These are phyloP conservation scores for Beta vulgaris DNA, from an alignment of 148 eudicot species.

Conservation along the genomic window DNA sequence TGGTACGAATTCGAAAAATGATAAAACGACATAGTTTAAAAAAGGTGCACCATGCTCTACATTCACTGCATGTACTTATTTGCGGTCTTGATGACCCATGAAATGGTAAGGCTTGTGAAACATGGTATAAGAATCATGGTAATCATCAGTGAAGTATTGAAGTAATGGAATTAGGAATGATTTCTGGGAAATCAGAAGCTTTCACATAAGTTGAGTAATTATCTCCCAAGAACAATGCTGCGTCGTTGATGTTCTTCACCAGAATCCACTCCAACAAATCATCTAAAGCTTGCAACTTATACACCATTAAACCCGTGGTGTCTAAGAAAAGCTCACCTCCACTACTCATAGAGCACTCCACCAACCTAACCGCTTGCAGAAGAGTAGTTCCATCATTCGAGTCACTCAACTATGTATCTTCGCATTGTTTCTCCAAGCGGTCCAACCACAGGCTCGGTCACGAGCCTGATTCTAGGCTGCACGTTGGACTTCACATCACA, in stretches of 20 bases:
- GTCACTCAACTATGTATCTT: conserved; percentile 11
- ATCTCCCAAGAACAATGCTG: conserved; percentile 28
- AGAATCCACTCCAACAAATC: not conserved
- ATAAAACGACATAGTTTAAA: too few species aligned
- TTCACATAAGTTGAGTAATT: conserved; percentile 11
- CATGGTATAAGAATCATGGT: not conserved
- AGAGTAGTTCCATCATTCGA: not conserved
- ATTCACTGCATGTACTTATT: too few species aligned
- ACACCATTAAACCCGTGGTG: not conserved
- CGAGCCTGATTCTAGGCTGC: not conserved
- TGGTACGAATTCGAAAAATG: too few species aligned
- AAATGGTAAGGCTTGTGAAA: not conserved
- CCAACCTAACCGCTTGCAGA: conserved; percentile 16
- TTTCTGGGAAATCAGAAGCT: not conserved
- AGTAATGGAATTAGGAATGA: not conserved
- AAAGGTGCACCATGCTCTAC: too few species aligned
- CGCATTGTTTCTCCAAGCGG: not conserved
- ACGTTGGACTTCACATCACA: not conserved
- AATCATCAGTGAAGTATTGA: conserved; percentile 28
- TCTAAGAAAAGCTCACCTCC: not conserved
- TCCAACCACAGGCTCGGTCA: not conserved
- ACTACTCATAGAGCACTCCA: not conserved
- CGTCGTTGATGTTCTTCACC: not conserved
- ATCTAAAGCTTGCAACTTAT: not conserved
- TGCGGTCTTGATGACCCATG: not conserved